Evolutionary conservation across 441 rosid genomes (phyloP).

Genomic region (Populus hybrid): DNA sequence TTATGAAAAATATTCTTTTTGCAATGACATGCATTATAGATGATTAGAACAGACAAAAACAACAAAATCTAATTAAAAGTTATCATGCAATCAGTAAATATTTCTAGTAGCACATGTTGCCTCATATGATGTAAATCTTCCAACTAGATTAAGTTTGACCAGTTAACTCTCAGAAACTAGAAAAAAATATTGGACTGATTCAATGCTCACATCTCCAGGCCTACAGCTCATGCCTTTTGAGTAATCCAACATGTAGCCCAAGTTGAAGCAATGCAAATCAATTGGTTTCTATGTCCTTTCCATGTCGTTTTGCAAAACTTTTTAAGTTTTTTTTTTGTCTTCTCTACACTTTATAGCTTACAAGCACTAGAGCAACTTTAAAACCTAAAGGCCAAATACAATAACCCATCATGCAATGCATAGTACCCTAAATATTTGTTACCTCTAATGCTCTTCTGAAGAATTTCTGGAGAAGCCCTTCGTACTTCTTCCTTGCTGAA

Average conservation of each 20-base stretch:
- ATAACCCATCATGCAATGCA: background rate
- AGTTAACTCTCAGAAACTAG: too few species aligned
- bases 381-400: background rate
- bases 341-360: background rate
- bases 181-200: background rate
- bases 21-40: background rate
- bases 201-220: background rate
- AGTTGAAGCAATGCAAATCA: background rate
- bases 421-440: constrained; percentile 12
- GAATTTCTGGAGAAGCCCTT: constrained; percentile 81
- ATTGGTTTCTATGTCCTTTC: background rate
- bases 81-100: background rate
- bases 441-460: constrained; percentile 86
- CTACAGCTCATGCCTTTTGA: background rate
- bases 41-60: background rate
- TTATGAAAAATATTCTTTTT: too few species aligned
- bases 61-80: background rate
- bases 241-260: background rate
- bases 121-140: background rate
- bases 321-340: background rate
- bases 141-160: background rate
- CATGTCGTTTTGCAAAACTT: background rate
- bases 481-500: constrained; percentile 71
- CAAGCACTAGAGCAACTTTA: background rate
- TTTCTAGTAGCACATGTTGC: background rate